Evolutionary conservation across 2,329 filamentous ascomycete species (phyloP).

Genomic region (Cadophora luteo-olivacea): DNA sequence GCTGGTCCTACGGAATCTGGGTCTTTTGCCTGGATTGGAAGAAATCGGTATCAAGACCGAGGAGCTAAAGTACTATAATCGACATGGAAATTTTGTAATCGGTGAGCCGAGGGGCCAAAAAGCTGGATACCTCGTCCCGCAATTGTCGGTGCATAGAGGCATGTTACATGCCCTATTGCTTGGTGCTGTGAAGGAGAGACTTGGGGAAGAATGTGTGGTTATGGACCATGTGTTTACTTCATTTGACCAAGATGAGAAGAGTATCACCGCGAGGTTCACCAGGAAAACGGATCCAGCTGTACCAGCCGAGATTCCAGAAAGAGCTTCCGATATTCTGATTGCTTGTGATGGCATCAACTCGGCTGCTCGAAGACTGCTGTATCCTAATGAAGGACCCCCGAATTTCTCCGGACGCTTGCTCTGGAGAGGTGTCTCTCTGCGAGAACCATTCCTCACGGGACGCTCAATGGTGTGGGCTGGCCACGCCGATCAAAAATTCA

Average conservation of each 20-base stretch:
- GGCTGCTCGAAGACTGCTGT: conserved; percentile 49
- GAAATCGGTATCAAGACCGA: conserved; percentile 50
- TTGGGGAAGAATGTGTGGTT: conserved; percentile 49
- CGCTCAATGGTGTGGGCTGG: conserved; percentile 54
- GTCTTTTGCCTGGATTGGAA: conserved; percentile 49
- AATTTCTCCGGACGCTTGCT: conserved; percentile 54
- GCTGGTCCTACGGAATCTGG: conserved; percentile 51
- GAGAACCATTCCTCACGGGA: conserved; percentile 50
- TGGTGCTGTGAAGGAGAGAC: conserved; percentile 49
- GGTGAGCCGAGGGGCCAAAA: conserved; percentile 49
- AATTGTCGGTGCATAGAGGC: conserved; percentile 53
- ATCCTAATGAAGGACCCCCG: conserved; percentile 52
- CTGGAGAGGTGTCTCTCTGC: conserved; percentile 52
- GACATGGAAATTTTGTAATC: conserved; percentile 51
- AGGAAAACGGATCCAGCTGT: conserved; percentile 38
- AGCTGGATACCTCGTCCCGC: conserved; percentile 51
- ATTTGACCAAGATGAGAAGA: conserved; percentile 46
- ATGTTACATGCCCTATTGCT: conserved; percentile 54
- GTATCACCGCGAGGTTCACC: conserved; percentile 49
- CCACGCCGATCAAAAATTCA: conserved; percentile 55
- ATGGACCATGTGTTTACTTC: conserved; percentile 48
- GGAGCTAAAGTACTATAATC: conserved; percentile 54
- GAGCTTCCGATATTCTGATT: conserved; percentile 47
- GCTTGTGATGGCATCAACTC: conserved; percentile 55
- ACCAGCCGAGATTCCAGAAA: conserved; percentile 42